Percentiles rank a stretch among this genome's conserved stretches.
Evolutionary conservation across 495 filamentous ascomycete genomes (phyloP).

Genomic region (Daldinia childiae): DNA sequence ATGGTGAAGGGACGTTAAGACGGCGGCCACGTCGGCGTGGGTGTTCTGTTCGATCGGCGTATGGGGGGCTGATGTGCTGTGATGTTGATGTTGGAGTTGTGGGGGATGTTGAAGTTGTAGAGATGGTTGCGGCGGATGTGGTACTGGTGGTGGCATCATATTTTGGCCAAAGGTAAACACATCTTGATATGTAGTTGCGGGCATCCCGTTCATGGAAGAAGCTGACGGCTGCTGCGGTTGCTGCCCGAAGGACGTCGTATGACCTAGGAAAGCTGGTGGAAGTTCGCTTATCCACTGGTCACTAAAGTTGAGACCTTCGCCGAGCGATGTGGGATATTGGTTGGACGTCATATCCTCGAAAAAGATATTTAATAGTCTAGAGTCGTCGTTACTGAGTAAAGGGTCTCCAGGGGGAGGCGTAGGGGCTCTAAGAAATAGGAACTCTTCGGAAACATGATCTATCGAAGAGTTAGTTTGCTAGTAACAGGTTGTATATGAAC

Average conservation of each 20-base stretch:
- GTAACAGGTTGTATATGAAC: background rate
- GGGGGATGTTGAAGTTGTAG: constrained; percentile 33
- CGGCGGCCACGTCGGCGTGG: constrained; percentile 41
- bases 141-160: constrained; percentile 47
- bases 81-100: constrained; percentile 20
- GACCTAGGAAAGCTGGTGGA: constrained; percentile 68
- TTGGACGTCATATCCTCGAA: constrained; percentile 68
- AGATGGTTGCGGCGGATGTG: constrained; percentile 40
- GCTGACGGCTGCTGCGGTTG: constrained; percentile 45
- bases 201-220: constrained; percentile 28
- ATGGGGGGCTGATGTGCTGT: constrained; percentile 17
- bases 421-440: constrained; percentile 65
- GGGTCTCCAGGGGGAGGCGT: constrained; percentile 67
- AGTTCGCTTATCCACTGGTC: constrained; percentile 65
- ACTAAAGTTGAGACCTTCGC: constrained; percentile 58
- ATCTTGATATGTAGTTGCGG: constrained; percentile 31
- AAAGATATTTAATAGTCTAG: constrained; percentile 68
- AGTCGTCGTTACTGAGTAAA: constrained; percentile 69
- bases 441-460: constrained; percentile 58
- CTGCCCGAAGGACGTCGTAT: constrained; percentile 68
- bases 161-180: constrained; percentile 38
- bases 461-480: constrained; percentile 48
- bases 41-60: constrained; percentile 40
- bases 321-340: constrained; percentile 61
- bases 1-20: constrained; percentile 41